Evolutionary conservation across 2,329 filamentous ascomycete species (phyloP).

Genomic region (Pyrenophora tritici-repentis): DNA sequence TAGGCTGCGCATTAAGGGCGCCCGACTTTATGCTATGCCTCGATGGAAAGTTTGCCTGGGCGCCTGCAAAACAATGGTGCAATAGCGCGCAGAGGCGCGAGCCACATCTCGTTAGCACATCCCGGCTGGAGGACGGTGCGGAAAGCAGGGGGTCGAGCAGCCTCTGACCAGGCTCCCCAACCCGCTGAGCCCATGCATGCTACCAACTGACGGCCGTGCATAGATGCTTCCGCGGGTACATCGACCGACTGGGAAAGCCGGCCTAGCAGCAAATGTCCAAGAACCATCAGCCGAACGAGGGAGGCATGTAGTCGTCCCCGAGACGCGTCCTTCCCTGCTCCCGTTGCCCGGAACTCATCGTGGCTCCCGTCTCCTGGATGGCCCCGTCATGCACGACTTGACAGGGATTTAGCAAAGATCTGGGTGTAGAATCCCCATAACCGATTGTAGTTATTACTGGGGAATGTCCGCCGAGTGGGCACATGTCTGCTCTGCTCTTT

Average conservation of each 20-base stretch:
- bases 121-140: conserved; percentile 33
- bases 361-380: conserved; percentile 46
- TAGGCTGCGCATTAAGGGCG: conserved; percentile 23
- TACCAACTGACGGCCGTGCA: conserved; percentile 37
- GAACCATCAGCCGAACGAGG: conserved; percentile 51
- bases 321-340: conserved; percentile 41
- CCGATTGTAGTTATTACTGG: conserved; percentile 49
- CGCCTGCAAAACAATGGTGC: conserved; percentile 34
- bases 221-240: conserved; percentile 41
- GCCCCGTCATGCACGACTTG: conserved; percentile 44
- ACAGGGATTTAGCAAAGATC: conserved; percentile 44
- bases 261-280: conserved; percentile 36
- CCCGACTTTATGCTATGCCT: conserved; percentile 27
- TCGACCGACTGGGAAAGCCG: conserved; percentile 38
- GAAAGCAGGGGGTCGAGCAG: conserved; percentile 34
- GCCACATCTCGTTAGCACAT: conserved; percentile 26
- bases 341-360: conserved; percentile 44
- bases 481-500: conserved; percentile 33
- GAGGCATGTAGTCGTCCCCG: conserved; percentile 43
- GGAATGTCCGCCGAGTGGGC: conserved; percentile 44
- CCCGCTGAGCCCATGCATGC: conserved; percentile 33
- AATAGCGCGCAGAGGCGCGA: conserved; percentile 29
- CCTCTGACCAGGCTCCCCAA: conserved; percentile 35
- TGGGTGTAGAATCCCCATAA: conserved; percentile 39
- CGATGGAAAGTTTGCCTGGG: conserved; percentile 29